Evolutionary conservation across 208 protist genomes (phyloP).

Genomic region (Trypanosoma mega): DNA sequence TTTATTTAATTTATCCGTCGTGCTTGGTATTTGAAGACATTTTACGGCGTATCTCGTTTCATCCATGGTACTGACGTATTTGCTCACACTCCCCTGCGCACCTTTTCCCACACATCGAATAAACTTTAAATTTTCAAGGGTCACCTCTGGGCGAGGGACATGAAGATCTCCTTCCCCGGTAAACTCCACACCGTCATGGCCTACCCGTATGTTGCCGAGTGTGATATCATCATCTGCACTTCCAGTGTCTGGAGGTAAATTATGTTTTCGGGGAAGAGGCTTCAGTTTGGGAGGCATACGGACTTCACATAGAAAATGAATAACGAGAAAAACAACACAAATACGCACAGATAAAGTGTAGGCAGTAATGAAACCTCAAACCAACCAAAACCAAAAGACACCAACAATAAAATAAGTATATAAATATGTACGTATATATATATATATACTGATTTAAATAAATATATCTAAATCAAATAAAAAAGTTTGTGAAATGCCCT

Average conservation of each 20-base stretch:
- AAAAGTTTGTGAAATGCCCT: neutral
- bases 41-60: constrained; percentile 72
- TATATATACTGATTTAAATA: constrained; percentile 2
- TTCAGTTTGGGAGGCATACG: constrained; percentile 76
- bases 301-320: neutral
- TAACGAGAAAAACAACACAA: too few species aligned
- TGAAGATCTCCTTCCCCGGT: constrained; percentile 74
- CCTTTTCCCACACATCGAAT: constrained; percentile 63
- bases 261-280: constrained; percentile 57
- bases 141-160: constrained; percentile 60
- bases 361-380: too few species aligned
- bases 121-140: constrained; percentile 51
- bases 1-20: constrained; percentile 52
- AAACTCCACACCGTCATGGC: constrained; percentile 66
- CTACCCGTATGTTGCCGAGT: constrained; percentile 79
- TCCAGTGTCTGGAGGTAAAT: constrained; percentile 18
- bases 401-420: neutral
- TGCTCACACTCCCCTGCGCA: constrained; percentile 73
- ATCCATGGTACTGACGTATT: constrained; percentile 54
- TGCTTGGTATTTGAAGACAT: constrained; percentile 65
- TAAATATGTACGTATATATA: constrained; percentile 4
- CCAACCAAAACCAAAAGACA: constrained; percentile 7
- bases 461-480: neutral
- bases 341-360: too few species aligned
- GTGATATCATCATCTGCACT: constrained; percentile 60